Percentiles rank a stretch among this genome's conserved stretches.
Conservation (phyloP, 148 eudicot genomes). For the Spergularia marina region DNA sequence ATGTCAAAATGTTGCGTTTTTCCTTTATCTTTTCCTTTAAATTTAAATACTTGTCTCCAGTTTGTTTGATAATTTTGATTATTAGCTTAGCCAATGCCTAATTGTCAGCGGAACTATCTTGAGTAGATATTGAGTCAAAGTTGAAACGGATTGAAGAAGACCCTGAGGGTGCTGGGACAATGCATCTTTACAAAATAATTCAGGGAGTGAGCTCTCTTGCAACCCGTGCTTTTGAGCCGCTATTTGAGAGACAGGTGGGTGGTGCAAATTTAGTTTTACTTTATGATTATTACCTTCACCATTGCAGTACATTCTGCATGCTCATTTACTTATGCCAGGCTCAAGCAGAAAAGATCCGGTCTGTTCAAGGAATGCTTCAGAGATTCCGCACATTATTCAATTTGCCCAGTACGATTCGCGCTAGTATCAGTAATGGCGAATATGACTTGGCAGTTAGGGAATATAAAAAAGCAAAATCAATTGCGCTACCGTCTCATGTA, state of each 20-base stretch:
- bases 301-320: slow-evolving; percentile 5
- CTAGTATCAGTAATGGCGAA: slow-evolving; percentile 93
- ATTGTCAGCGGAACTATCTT: slow-evolving; percentile 20
- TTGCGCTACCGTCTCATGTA: slow-evolving; percentile 97
- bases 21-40: not conserved
- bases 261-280: slow-evolving; percentile 5
- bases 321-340: slow-evolving; percentile 53
- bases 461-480: slow-evolving; percentile 97
- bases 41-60: not conserved
- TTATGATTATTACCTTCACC: not conserved
- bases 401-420: slow-evolving; percentile 90
- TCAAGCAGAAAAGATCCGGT: slow-evolving; percentile 96
- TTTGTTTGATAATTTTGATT: not conserved
- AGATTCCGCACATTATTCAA: slow-evolving; percentile 95
- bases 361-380: slow-evolving; percentile 99
- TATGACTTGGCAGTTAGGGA: slow-evolving; percentile 98
- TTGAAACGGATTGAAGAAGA: slow-evolving; percentile 94
- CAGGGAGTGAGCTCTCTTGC: slow-evolving; percentile 79
- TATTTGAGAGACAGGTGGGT: slow-evolving; percentile 98
- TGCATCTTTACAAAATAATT: slow-evolving; percentile 73
- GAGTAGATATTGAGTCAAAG: slow-evolving; percentile 90
- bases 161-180: slow-evolving; percentile 95
- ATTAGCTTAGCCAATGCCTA: slow-evolving; percentile 16
- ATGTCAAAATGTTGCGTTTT: slow-evolving; percentile 22
- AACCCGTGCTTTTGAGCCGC: slow-evolving; percentile 84